These are phyloP conservation scores for Claviceps africana DNA, from an alignment of 2,329 filamentous ascomycete species.

Conservation along the genomic window DNA sequence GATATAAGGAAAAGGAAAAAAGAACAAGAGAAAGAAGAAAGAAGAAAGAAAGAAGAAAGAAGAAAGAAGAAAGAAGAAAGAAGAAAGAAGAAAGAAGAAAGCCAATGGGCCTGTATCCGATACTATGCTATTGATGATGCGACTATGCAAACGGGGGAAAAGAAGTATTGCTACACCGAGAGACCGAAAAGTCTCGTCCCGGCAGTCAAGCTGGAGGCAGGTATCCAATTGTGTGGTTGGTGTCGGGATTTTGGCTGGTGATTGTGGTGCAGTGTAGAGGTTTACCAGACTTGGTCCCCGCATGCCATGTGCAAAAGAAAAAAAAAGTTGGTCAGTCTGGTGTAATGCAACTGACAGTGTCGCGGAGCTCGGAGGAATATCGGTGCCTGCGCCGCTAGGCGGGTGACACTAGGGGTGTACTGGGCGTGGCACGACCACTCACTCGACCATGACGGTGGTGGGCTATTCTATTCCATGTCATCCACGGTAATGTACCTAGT, in stretches of 20 bases:
- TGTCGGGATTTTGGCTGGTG: background rate
- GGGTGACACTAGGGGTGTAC: background rate
- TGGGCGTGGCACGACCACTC: no score
- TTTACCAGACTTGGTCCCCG: conserved; percentile 1
- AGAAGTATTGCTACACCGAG: background rate
- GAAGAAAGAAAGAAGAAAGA: no score
- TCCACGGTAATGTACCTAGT: no score
- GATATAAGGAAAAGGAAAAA: no score
- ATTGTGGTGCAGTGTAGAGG: background rate
- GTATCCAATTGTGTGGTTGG: conserved; percentile 3
- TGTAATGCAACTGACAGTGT: background rate
- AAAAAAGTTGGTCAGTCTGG: no score
- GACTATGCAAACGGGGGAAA: background rate
- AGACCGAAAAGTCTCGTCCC: background rate
- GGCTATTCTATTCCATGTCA: no score
- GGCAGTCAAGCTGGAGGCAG: background rate
- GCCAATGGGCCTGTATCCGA: background rate
- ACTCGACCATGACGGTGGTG: no score
- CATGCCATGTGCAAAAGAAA: background rate
- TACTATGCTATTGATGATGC: background rate
- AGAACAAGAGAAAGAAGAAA: no score
- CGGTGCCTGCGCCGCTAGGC: background rate
- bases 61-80: no score
- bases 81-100: background rate
- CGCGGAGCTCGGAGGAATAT: background rate